Conservation (phyloP, 2,329 filamentous ascomycete species). For the Beauveria australis region DNA sequence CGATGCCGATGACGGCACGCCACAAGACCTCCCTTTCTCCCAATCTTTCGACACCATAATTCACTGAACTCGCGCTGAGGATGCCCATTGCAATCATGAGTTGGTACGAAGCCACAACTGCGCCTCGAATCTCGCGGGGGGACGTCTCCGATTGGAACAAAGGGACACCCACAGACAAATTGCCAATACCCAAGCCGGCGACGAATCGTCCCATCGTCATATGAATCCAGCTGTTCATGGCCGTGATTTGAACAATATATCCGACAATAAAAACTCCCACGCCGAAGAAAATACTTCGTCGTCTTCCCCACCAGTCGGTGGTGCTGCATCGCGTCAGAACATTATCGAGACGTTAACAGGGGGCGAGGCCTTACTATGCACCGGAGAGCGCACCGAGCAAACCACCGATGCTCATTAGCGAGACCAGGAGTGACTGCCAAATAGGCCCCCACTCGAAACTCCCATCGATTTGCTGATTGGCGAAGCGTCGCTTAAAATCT, state of each 20-base stretch:
- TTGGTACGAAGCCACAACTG: slow-evolving; percentile 62
- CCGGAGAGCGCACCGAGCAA: slow-evolving; percentile 45
- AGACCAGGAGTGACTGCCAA: slow-evolving; percentile 44
- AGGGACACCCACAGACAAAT: slow-evolving; percentile 55
- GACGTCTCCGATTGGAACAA: slow-evolving; percentile 60
- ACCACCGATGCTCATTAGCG: slow-evolving; percentile 47
- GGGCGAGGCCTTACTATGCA: slow-evolving; percentile 30
- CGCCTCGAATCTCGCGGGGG: slow-evolving; percentile 54
- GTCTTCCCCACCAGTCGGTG: slow-evolving; percentile 49
- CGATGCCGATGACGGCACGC: slow-evolving; percentile 53
- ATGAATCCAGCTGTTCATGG: slow-evolving; percentile 52
- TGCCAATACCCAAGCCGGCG: slow-evolving; percentile 60
- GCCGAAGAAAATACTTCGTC: slow-evolving; percentile 44
- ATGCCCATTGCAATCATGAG: slow-evolving; percentile 68
- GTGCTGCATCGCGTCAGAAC: slow-evolving; percentile 26
- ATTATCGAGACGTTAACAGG: background rate
- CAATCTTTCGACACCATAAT: slow-evolving; percentile 40
- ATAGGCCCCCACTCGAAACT: slow-evolving; percentile 31
- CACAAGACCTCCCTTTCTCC: slow-evolving; percentile 40
- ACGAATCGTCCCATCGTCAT: slow-evolving; percentile 58
- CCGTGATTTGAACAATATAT: slow-evolving; percentile 58
- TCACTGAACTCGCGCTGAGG: slow-evolving; percentile 46
- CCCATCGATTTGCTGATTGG: slow-evolving; percentile 32
- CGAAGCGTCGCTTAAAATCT: slow-evolving; percentile 51
- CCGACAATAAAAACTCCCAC: slow-evolving; percentile 54